Base-by-base conservation (phyloP, 2,329 filamentous ascomycete genomes). In the Ascochyta lentis region DNA sequence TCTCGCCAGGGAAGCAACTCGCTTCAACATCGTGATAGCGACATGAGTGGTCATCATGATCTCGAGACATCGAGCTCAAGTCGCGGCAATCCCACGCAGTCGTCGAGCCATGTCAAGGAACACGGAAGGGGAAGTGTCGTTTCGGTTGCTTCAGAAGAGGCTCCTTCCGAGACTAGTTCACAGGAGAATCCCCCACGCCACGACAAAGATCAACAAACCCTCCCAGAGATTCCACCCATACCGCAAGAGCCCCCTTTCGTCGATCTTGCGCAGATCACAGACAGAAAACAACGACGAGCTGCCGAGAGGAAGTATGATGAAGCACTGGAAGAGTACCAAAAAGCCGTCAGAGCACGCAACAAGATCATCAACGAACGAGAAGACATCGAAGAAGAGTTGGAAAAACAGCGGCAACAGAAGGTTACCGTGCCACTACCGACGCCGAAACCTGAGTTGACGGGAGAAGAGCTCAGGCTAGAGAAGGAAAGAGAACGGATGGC, bases 291-390 rank as follows among this genome's bases (percentile, higher is more conserved):
- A 26, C 84, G 86, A 8, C 91, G 89, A 65, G 81, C 86, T 37
- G 88, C 87, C 1, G 86, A 91, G 65, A 89, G 88, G 54, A 88
- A 91, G 65, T 81, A 86, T 51, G 84, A 85, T 47, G 81, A 83
- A 12, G 79, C 80, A 1, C 78, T 86, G 29, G 90, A 90, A 68
- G 80, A 80, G 8, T 89, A 91, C 69, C 83, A 89, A 26, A 82
- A 85, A 66, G 84, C 86, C 10, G 73, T 90, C 57, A 91, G 90
- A 72, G 83, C 87, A 56, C 86, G 86, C 33, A 83, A 87, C 35
- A 89, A 84, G 63, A 82, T 84, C 9, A 79, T 91, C 69, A 83
- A 83, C 43, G 86, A 89, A 54, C 83, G 86, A 6, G 79, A 84
- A 33, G 89, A 89, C 68, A 74, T 87, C 1, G 70, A 82, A 65